Evolutionary conservation across 176 grass and related monocot species (phyloP).

Genomic region (Aegilops speltoides): DNA sequence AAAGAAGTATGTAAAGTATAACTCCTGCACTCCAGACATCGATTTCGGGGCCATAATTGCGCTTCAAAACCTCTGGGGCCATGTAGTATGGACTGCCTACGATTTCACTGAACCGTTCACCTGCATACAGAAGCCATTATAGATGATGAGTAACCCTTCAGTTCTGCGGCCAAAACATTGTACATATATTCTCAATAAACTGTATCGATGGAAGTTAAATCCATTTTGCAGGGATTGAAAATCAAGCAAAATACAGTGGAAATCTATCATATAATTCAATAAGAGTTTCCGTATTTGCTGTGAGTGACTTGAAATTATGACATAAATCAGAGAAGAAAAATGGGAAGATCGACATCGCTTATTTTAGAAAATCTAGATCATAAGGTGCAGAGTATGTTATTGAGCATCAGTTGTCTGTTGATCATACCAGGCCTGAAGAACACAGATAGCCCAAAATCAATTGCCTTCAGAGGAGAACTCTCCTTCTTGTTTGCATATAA

Average conservation of each 20-base stretch:
- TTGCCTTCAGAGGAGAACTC: constrained; percentile 83
- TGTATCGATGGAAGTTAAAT: constrained; percentile 1
- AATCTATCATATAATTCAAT: neutral
- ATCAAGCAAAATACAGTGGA: neutral
- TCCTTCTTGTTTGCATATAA: constrained; percentile 91
- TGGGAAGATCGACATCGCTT: neutral
- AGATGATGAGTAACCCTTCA: constrained; percentile 5
- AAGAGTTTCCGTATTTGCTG: neutral
- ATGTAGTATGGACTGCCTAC: constrained; percentile 99
- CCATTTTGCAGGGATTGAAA: constrained; percentile 26
- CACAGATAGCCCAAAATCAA: constrained; percentile 94
- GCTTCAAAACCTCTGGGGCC: constrained; percentile 96
- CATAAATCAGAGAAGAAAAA: neutral
- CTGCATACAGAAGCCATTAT: constrained; percentile 38
- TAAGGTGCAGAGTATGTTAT: neutral
- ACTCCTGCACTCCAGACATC: constrained; percentile 99
- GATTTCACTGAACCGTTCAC: constrained; percentile 86
- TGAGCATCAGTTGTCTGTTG: constrained; percentile 12
- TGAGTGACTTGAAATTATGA: neutral
- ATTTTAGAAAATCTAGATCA: neutral
- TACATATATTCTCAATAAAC: constrained; percentile 9
- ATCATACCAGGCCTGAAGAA: constrained; percentile 86
- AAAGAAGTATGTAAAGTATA: constrained; percentile 95
- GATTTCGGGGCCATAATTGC: constrained; percentile 92
- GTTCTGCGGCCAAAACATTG: neutral